A percentile compares a stretch with the other conserved stretches of the same genome.
These are phyloP conservation scores for Talaromyces pinophilus DNA, from an alignment of 2,329 filamentous ascomycete species.

Conservation along the genomic window DNA sequence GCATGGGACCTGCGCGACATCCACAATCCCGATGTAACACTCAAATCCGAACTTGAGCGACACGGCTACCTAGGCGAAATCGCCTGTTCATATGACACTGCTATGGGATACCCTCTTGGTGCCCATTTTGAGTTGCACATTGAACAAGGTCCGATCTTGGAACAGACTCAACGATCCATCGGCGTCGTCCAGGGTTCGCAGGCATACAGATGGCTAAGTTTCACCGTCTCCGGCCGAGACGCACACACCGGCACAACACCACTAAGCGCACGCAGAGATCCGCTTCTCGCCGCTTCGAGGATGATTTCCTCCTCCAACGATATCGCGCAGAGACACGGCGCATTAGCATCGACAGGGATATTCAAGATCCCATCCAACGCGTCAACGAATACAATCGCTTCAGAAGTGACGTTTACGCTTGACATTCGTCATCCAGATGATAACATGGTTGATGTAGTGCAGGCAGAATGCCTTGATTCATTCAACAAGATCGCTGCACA, in stretches of 20 bases:
- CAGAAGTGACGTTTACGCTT: slow-evolving; percentile 63
- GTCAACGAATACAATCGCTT: slow-evolving; percentile 66
- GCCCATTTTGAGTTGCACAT: slow-evolving; percentile 82
- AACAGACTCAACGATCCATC: slow-evolving; percentile 61
- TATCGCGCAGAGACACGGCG: slow-evolving; percentile 58
- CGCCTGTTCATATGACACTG: slow-evolving; percentile 45
- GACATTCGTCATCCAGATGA: slow-evolving; percentile 60
- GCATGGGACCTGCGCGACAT: slow-evolving; percentile 59
- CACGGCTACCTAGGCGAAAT: slow-evolving; percentile 66
- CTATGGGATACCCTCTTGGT: slow-evolving; percentile 60
- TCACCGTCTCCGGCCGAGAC: slow-evolving; percentile 64
- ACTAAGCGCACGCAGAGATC: slow-evolving; percentile 62
- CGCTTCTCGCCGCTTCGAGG: slow-evolving; percentile 63
- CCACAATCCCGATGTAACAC: slow-evolving; percentile 58
- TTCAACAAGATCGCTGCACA: slow-evolving; percentile 32
- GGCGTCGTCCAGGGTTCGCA: slow-evolving; percentile 69
- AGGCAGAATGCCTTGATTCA: slow-evolving; percentile 5
- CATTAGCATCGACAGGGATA: slow-evolving; percentile 66
- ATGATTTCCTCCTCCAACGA: slow-evolving; percentile 65
- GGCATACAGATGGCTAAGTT: slow-evolving; percentile 68
- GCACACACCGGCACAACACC: slow-evolving; percentile 72
- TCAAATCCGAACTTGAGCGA: slow-evolving; percentile 64
- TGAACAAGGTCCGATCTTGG: slow-evolving; percentile 73
- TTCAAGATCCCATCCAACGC: slow-evolving; percentile 62
- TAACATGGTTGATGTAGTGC: not conserved